Percentiles rank a stretch among this genome's conserved stretches.
Conservation (phyloP, 2,329 filamentous ascomycete genomes). For the Epichloe elymi region DNA sequence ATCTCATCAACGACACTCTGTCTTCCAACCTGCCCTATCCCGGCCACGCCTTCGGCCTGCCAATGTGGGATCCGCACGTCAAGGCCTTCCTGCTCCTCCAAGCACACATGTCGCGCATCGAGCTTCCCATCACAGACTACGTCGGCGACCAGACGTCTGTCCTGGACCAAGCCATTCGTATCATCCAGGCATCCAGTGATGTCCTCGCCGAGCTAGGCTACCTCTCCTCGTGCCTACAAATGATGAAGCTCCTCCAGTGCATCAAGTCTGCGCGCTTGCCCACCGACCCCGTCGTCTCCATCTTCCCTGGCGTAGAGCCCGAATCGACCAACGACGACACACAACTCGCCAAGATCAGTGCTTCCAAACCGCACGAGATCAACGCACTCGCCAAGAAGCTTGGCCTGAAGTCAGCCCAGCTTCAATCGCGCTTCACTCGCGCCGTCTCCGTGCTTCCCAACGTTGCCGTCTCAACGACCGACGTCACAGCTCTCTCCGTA, state of each 20-base stretch:
- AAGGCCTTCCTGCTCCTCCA: constrained; percentile 91
- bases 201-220: constrained; percentile 83
- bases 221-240: constrained; percentile 61
- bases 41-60: constrained; percentile 51
- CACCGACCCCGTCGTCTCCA: constrained; percentile 61
- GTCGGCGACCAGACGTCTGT: constrained; percentile 86
- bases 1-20: constrained; percentile 87
- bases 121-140: constrained; percentile 91
- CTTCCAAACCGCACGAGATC: constrained; percentile 21
- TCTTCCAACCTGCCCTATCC: constrained; percentile 63
- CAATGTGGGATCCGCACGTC: constrained; percentile 97
- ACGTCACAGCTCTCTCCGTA: constrained; percentile 49
- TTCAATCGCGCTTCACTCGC: constrained; percentile 38
- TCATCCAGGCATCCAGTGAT: constrained; percentile 90
- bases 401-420: constrained; percentile 30
- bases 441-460: constrained; percentile 56
- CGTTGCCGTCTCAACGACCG: constrained; percentile 46
- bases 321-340: constrained; percentile 28
- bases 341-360: constrained; percentile 29
- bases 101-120: constrained; percentile 85
- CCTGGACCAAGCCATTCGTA: constrained; percentile 90
- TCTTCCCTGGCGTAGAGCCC: constrained; percentile 59
- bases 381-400: constrained; percentile 37
- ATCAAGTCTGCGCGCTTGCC: constrained; percentile 93
- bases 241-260: constrained; percentile 78